These are phyloP conservation scores for Juncus effusus DNA, from an alignment of 176 grass and related monocot species.

Conservation along the genomic window DNA sequence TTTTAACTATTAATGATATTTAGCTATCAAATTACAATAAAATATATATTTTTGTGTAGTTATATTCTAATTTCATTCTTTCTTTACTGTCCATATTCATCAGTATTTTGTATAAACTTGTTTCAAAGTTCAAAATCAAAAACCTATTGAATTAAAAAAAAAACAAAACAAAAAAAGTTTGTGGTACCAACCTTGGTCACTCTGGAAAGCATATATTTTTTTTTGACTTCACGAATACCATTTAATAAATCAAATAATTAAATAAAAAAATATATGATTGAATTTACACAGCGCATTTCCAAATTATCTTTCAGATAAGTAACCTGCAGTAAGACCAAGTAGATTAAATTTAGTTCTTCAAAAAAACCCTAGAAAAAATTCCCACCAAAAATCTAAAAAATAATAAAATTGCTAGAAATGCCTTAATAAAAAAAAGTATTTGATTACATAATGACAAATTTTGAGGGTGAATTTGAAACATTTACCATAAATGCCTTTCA, in stretches of 20 bases:
- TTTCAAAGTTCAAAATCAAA: no score
- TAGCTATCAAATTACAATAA: no score
- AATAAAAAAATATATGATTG: background rate
- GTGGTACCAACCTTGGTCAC: no score
- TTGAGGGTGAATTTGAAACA: slow-evolving; percentile 23
- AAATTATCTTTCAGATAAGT: slow-evolving; percentile 77
- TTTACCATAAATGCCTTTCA: slow-evolving; percentile 30
- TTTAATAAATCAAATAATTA: slow-evolving; percentile 4
- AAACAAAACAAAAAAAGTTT: no score
- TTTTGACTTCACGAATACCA: background rate
- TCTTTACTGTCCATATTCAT: no score
- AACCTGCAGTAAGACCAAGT: slow-evolving; percentile 92
- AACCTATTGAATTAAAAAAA: no score
- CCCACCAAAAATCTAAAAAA: background rate
- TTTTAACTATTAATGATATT: no score
- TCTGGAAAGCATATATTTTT: background rate
- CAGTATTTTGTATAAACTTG: no score
- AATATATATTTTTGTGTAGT: no score
- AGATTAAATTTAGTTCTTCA: slow-evolving; percentile 48
- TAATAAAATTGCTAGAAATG: background rate
- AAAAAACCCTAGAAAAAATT: slow-evolving; percentile 17
- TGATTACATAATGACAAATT: slow-evolving; percentile 39
- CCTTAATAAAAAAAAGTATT: slow-evolving; percentile 6
- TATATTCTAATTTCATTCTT: no score
- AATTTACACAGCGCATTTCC: slow-evolving; percentile 39